These are phyloP conservation scores for Solanum bulbocastanum DNA, from an alignment of 257 asterid genomes.

Conservation along the genomic window DNA sequence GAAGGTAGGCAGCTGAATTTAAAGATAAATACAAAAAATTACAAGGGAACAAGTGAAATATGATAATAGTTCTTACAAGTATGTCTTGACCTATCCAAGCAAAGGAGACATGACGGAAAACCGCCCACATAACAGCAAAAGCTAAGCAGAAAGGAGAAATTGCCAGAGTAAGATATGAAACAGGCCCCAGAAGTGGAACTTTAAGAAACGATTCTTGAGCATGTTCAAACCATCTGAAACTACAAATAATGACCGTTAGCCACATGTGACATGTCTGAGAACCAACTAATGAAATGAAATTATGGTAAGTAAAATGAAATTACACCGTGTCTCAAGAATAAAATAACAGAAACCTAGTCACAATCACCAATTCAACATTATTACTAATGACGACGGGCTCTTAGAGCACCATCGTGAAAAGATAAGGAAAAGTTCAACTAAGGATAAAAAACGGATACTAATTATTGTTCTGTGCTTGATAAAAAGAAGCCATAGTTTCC, in stretches of 20 bases:
- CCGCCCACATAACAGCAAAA: slow-evolving; percentile 90
- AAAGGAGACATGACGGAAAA: slow-evolving; percentile 51
- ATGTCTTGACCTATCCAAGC: slow-evolving; percentile 99
- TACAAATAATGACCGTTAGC: slow-evolving; percentile 24
- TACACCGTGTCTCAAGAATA: background rate
- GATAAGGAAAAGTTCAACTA: background rate
- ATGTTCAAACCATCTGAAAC: slow-evolving; percentile 89
- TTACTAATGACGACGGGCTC: background rate
- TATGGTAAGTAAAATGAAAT: background rate
- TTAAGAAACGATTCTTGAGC: slow-evolving; percentile 61
- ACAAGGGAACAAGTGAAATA: background rate
- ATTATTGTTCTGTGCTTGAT: background rate
- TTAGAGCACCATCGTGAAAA: background rate
- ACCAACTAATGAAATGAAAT: background rate
- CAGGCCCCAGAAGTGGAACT: slow-evolving; percentile 82
- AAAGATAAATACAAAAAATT: background rate
- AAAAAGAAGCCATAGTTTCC: background rate
- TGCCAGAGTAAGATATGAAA: slow-evolving; percentile 67
- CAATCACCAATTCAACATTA: background rate
- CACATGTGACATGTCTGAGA: background rate
- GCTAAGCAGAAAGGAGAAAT: slow-evolving; percentile 86
- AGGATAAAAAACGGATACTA: background rate
- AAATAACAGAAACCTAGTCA: background rate
- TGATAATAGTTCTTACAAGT: slow-evolving; percentile 51
- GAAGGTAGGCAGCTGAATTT: background rate